Evolutionary conservation across 768 basidiomycete genomes (phyloP).

Genomic region (Neoboletus magnificus): DNA sequence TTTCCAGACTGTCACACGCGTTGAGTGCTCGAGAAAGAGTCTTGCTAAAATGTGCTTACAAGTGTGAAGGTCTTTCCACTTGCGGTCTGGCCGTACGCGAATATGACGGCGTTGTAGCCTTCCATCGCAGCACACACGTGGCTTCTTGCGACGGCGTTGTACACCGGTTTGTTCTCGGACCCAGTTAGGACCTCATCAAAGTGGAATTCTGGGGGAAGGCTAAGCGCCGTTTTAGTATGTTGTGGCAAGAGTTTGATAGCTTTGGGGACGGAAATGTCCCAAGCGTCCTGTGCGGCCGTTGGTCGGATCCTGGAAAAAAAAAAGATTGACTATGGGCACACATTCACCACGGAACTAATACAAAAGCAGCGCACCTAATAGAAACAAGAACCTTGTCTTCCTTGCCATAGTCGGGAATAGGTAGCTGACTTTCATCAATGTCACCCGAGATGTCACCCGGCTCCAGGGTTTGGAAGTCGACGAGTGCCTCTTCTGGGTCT

Average conservation of each 20-base stretch:
- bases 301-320: conserved; percentile 56
- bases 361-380: conserved; percentile 50
- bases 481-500: conserved; percentile 71
- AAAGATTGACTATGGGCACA: conserved; percentile 2
- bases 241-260: conserved; percentile 61
- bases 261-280: conserved; percentile 46
- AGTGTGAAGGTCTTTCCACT: conserved; percentile 73
- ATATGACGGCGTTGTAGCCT: conserved; percentile 93
- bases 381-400: conserved; percentile 88
- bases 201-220: conserved; percentile 48
- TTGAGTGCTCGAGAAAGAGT: conserved; percentile 34
- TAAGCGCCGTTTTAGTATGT: conserved; percentile 45
- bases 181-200: conserved; percentile 79
- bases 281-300: conserved; percentile 47
- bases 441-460: conserved; percentile 65
- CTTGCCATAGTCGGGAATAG: conserved; percentile 54
- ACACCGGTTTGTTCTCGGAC: conserved; percentile 75
- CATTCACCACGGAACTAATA: neutral
- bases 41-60: conserved; percentile 26
- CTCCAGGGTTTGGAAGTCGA: conserved; percentile 73
- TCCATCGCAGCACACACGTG: conserved; percentile 94
- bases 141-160: conserved; percentile 68
- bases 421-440: conserved; percentile 54
- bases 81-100: conserved; percentile 91
- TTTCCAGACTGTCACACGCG: conserved; percentile 52